These are phyloP conservation scores for Berkeleyomyces basicola DNA, from an alignment of 2,329 filamentous ascomycete species.

Conservation along the genomic window DNA sequence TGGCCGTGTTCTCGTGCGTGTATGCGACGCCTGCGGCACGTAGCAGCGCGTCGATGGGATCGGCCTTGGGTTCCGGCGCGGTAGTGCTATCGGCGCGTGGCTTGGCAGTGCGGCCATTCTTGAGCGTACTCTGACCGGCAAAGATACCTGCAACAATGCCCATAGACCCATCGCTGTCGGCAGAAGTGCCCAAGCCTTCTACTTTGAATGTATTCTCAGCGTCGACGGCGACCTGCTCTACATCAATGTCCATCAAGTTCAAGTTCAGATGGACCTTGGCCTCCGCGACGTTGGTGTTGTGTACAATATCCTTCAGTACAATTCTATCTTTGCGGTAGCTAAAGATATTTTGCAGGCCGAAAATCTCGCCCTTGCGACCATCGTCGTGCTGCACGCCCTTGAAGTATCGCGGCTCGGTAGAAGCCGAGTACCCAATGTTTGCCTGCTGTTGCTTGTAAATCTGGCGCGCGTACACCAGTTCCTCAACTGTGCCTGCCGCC, in stretches of 20 bases:
- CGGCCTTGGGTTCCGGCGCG: constrained; percentile 37
- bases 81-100: constrained; percentile 16
- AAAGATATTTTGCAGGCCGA: constrained; percentile 77
- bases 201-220: constrained; percentile 33
- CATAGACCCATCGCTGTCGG: constrained; percentile 30
- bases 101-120: not conserved
- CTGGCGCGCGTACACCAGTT: constrained; percentile 90
- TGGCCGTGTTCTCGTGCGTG: constrained; percentile 90
- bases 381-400: constrained; percentile 77
- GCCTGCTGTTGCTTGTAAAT: constrained; percentile 99
- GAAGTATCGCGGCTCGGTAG: constrained; percentile 85
- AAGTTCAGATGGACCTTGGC: constrained; percentile 71
- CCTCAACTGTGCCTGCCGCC: constrained; percentile 82
- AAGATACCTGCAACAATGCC: not conserved
- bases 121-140: not conserved
- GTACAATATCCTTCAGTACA: constrained; percentile 84
- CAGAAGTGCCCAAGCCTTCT: constrained; percentile 17
- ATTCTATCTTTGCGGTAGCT: constrained; percentile 64
- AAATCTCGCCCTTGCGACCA: constrained; percentile 79
- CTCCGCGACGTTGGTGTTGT: constrained; percentile 95
- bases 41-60: constrained; percentile 79
- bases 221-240: constrained; percentile 42
- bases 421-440: constrained; percentile 91
- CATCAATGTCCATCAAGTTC: constrained; percentile 57
- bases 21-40: constrained; percentile 81